These are phyloP conservation scores for Syzygium oleosum DNA, from an alignment of 345 rosid genomes.

Conservation along the genomic window DNA sequence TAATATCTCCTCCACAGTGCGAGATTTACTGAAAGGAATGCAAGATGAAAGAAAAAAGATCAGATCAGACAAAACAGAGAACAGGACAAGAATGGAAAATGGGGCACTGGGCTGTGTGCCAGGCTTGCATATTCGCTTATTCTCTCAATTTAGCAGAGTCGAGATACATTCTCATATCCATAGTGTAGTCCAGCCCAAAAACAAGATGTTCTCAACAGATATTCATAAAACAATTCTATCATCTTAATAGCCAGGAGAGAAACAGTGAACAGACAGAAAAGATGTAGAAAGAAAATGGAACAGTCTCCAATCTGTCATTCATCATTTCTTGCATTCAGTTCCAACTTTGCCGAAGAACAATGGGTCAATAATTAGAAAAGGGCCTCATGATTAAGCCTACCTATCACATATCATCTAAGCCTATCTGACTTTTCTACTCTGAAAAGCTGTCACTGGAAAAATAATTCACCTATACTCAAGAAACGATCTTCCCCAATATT, in stretches of 20 bases:
- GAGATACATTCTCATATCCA: neutral
- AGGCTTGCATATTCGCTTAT: neutral
- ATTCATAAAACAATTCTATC: neutral
- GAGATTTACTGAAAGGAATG: slow-evolving; percentile 39
- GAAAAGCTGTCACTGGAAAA: neutral
- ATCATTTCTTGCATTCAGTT: neutral
- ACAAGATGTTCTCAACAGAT: neutral
- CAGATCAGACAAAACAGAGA: neutral
- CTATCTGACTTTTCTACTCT: neutral
- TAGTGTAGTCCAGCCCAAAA: neutral
- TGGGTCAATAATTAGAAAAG: neutral
- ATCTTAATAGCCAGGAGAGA: neutral
- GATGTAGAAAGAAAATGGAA: neutral
- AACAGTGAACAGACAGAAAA: neutral
- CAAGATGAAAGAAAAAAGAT: neutral
- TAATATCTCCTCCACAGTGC: slow-evolving; percentile 62
- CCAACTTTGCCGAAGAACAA: neutral
- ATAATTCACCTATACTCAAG: neutral
- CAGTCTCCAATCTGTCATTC: neutral
- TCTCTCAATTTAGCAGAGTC: neutral
- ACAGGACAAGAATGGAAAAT: neutral
- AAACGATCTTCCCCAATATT: neutral
- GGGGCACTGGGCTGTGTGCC: neutral
- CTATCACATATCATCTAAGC: neutral
- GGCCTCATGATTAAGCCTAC: neutral